A percentile compares a stretch with the other conserved stretches of the same genome.
Conservation (phyloP, 2,329 filamentous ascomycete species). For the Dothideomycetes sp. region DNA sequence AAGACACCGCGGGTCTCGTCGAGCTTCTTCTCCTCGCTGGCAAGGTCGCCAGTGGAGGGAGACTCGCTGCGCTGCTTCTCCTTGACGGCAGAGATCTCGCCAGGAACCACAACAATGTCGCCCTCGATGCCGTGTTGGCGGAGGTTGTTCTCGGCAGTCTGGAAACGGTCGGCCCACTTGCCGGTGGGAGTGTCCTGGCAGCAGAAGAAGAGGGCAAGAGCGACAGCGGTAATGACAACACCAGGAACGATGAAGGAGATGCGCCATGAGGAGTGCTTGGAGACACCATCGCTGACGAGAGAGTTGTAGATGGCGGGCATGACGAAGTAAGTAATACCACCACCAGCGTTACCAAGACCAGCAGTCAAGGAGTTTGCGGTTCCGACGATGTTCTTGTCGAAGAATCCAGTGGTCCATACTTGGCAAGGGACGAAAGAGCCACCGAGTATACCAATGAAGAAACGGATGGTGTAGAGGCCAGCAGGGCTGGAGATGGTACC, state of each 20-base stretch:
- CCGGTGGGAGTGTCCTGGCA: slow-evolving; percentile 77
- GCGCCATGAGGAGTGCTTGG: slow-evolving; percentile 64
- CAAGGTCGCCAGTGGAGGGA: slow-evolving; percentile 18
- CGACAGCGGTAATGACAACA: slow-evolving; percentile 57
- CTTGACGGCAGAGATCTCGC: slow-evolving; percentile 35
- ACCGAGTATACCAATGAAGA: slow-evolving; percentile 72
- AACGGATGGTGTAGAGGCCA: slow-evolving; percentile 62
- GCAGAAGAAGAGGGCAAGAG: slow-evolving; percentile 57
- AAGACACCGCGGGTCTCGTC: slow-evolving; percentile 26
- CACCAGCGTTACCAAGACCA: slow-evolving; percentile 78
- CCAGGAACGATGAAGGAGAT: slow-evolving; percentile 78
- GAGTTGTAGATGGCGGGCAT: slow-evolving; percentile 87
- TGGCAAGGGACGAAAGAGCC: slow-evolving; percentile 76
- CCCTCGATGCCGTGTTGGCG: slow-evolving; percentile 31
- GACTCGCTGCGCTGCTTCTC: slow-evolving; percentile 14
- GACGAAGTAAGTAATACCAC: slow-evolving; percentile 84
- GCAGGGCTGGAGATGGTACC: slow-evolving; percentile 59
- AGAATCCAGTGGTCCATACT: slow-evolving; percentile 88
- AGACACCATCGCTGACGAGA: slow-evolving; percentile 51
- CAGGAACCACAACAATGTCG: slow-evolving; percentile 40
- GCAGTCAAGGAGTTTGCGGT: slow-evolving; percentile 78
- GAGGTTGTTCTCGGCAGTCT: slow-evolving; percentile 44
- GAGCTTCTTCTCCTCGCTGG: slow-evolving; percentile 28
- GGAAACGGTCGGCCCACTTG: slow-evolving; percentile 63
- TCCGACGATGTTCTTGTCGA: slow-evolving; percentile 83